Evolutionary conservation across 73 alveolate species (phyloP), one percentile per base, ranked within the genome.

Genomic region (Durusdinium trenchii): DNA sequence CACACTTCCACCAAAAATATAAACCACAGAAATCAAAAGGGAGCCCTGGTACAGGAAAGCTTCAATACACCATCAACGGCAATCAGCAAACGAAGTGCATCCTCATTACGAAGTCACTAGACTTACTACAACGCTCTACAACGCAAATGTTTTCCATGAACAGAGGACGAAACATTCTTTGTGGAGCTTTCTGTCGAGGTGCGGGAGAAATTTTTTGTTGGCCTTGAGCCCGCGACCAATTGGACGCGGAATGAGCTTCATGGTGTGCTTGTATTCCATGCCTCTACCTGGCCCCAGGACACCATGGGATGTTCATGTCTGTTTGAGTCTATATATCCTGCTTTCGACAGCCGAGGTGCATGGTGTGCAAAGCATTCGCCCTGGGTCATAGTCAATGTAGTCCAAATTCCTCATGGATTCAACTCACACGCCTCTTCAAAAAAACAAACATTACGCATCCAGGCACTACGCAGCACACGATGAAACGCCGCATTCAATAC

Each of bases 381-480:
- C 98, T 38, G 98, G 83, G 48, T 93, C 98, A 67, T 38, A 52
- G 50, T 93, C 98, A 43, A 93, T 93, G 98, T 93, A 93, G 57
- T 93, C 98, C 92, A 93, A 51, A 43, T 93, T 93, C 97, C 97
- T 90, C 12, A 64, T 9, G 23, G 23, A 60, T 51, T 6, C 12
- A n/a, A 7, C 85, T 38, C 7, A 20, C 48, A 35, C 16, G 67
- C 43, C n/a, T 38, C 73, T 51, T 35, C 28, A 6, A 26, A 40
- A 69, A 69, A 20, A 54, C 64, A 54, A 28, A 45, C 82, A 26
- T 69, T 69, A 10, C 3, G 42, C 14, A 75, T 10, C 36, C 30
- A 73, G 30, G 52, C 84, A 20, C 64, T 54, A 12, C 20, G 64
- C 64, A 54, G 64, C n/a, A n/a, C n/a, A n/a, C n/a, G n/a, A n/a